Base-by-base conservation (phyloP, 2,329 filamentous ascomycete species). In the Ophiostoma australiae region DNA sequence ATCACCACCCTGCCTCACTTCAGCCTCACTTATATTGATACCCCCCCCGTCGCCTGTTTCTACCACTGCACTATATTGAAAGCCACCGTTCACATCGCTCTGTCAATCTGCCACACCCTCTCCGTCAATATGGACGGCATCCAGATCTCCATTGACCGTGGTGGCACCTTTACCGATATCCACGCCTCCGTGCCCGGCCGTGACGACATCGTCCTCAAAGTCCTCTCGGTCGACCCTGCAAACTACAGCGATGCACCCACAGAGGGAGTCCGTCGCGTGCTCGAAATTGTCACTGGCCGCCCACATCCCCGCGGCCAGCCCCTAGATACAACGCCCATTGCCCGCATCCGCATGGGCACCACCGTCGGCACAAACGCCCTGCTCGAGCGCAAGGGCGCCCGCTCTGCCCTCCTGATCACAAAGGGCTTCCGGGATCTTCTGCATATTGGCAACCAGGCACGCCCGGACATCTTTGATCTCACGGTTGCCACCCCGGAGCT, bases 361-460 rank as follows among this genome's bases (percentile, higher is more conserved):
- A 97, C 94, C 0, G 93, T 97, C 8, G 94, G 94, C 11, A 97
- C 94, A 0, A 97, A 97, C 79, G 94, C 94, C 0, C 81, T 97
- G 71, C 84, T 97, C 1, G 93, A 97, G 80, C 84, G 94, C 72
- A 97, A 97, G 80, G 94, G 94, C 63, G 93, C 97, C 80, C 89
- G 88, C 76, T 94, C 95, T 77, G 93, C 92, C n/a, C 85, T 97
- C 80, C 87, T 97, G 1, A 91, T 95, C 10, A 97, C 92, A 0
- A 90, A 89, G 74, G 94, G 94, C 0, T 97, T 97, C 83, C 90
- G 89, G 75, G 93, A 97, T 78, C 95, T 92, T 75, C 82, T 97
- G 23, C 86, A 89, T 71, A 97, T 97, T 77, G 94, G 94, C 10
- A 97, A 97, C 79, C 94, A 97, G 82, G 92, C 90, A 17, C 85